These are phyloP conservation scores for Salix arbutifolia DNA, from an alignment of 345 rosid species.

Conservation along the genomic window DNA sequence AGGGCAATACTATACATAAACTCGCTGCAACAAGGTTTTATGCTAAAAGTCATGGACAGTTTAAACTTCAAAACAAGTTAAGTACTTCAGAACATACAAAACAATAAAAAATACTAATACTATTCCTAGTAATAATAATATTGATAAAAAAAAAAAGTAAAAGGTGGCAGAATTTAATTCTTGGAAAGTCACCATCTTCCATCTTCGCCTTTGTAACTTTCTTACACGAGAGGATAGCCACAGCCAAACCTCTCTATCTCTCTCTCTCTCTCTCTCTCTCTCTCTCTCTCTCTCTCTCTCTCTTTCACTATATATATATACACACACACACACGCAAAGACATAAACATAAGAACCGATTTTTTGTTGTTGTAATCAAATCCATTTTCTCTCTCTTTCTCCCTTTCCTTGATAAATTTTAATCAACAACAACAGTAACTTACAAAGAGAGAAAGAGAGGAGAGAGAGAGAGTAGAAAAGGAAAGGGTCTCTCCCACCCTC, in stretches of 20 bases:
- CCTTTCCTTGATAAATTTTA: neutral
- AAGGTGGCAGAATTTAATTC: neutral
- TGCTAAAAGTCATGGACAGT: neutral
- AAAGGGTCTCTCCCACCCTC: conserved; percentile 57
- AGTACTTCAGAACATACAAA: neutral
- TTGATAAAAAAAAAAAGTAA: neutral
- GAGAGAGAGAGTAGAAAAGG: conserved; percentile 9
- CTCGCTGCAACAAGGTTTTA: no score
- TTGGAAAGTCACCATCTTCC: conserved; percentile 32
- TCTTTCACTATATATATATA: neutral
- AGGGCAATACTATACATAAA: no score
- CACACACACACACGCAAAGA: neutral
- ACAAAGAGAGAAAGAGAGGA: conserved; percentile 23
- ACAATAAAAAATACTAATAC: no score
- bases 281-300: conserved; percentile 7
- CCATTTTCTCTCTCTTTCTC: conserved; percentile 14
- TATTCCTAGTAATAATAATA: neutral
- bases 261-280: neutral
- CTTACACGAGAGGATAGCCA: conserved; percentile 35
- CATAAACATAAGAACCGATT: neutral
- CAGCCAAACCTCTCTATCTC: conserved; percentile 11
- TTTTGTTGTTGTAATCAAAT: neutral
- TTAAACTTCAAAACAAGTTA: neutral
- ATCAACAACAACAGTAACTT: conserved; percentile 11
- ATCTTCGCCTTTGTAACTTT: conserved; percentile 19